Percentiles rank a stretch among this genome's conserved stretches.
These are phyloP conservation scores for button mushroom (Agaricus bisporus) DNA, from an alignment of 768 basidiomycete genomes.

Conservation along the genomic window DNA sequence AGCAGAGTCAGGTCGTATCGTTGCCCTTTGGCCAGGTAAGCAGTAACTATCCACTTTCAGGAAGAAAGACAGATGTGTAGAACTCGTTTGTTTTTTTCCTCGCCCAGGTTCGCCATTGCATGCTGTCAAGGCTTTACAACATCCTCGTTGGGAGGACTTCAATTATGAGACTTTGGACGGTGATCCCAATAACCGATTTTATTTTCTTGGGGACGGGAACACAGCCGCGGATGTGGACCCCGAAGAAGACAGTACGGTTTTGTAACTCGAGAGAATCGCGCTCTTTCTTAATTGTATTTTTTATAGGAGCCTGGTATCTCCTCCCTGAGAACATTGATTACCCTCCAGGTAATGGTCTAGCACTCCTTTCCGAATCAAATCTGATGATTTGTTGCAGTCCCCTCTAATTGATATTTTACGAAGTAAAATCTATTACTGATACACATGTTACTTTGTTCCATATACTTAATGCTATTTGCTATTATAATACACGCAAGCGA, in stretches of 20 bases:
- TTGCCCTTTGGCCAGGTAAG: conserved; percentile 56
- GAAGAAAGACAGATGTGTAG: not conserved
- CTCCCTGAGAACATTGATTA: conserved; percentile 34
- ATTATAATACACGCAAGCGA: not conserved
- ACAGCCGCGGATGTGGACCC: conserved; percentile 41
- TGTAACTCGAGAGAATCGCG: not conserved
- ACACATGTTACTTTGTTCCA: too few relatives aligned
- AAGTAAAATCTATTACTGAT: too few relatives aligned
- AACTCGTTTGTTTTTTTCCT: not conserved
- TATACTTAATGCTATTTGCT: too few relatives aligned
- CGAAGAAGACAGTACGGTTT: conserved; percentile 24
- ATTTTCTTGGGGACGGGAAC: conserved; percentile 59
- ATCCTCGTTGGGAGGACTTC: conserved; percentile 65
- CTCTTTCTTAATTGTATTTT: not conserved
- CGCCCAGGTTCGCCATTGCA: conserved; percentile 46
- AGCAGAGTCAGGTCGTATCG: conserved; percentile 45
- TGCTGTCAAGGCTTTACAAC: conserved; percentile 37
- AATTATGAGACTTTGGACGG: conserved; percentile 41
- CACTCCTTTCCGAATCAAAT: not conserved
- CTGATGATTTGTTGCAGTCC: not conserved
- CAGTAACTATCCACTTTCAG: not conserved
- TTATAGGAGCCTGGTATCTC: conserved; percentile 42
- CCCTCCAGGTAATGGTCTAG: conserved; percentile 31
- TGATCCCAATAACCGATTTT: conserved; percentile 38
- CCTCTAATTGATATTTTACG: conserved; percentile 2